Base-by-base conservation (phyloP, 495 filamentous ascomycete genomes). In the Lophiotrema nucula region DNA sequence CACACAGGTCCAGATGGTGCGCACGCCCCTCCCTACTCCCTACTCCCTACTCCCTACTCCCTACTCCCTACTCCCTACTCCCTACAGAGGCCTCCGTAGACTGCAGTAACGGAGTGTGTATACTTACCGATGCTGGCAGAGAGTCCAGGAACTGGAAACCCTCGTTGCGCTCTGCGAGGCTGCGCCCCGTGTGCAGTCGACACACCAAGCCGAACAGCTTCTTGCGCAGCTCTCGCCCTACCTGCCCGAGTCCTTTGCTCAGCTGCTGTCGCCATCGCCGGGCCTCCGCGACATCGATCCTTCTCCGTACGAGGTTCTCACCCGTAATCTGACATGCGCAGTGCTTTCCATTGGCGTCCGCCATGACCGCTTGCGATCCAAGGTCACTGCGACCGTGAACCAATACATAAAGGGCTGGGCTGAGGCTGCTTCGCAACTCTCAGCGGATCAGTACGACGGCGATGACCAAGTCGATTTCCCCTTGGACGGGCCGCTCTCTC, bases 131-230 rank as follows among this genome's bases (percentile, higher is more conserved):
- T 35, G 31, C 8, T 8, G 31, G 37, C 53, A 87, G 83, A 80
- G 78, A 16, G 71, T 90, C 47, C 83, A 88, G 50, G 93, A 98
- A 77, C 83, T 95, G 56, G 91, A 97, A 69, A 85, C 92, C 35
- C 77, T 97, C 23, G 73, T 97, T 18, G 89, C 92, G 26, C 79
- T 98, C 21, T 95, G 92, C 72, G 90, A 88, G 72, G 88, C 93
- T 23, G 88, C 90, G 8, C 84, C 89, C 16, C 75, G 83, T 15
- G 73, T 97, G 13, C 76, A 82, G 16, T 80, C 79, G 47, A 64
- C 74, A 4, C 81, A 89, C 50, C 86, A 83, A 69, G 89, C 91
- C 37, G 80, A 86, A 64, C 85, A 81, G 67, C 79, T 97, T 28
- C 78, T 83, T 16, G 71, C 74, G 2, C 90, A 92, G 66, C 73